Percentiles rank a stretch among this genome's conserved stretches.
Evolutionary conservation across 768 basidiomycete species (phyloP).

Genomic region (Lactarius pseudohatsudake): DNA sequence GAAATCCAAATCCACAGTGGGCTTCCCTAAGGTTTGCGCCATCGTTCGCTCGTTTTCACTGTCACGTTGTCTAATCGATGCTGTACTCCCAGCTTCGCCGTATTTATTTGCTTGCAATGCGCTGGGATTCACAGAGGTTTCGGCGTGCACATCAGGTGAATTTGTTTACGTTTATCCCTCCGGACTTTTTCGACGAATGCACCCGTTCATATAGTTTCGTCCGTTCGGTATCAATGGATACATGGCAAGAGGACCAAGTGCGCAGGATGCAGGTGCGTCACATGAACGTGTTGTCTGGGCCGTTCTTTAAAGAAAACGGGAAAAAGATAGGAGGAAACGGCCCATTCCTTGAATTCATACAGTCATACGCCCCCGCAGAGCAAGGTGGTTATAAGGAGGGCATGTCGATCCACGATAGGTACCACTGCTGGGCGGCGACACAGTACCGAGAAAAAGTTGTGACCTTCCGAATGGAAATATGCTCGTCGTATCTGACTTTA

Average conservation of each 20-base stretch:
- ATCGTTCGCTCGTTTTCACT: neutral
- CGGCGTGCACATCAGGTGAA: slow-evolving; percentile 86
- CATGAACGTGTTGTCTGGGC: slow-evolving; percentile 6
- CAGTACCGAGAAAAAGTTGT: slow-evolving; percentile 93
- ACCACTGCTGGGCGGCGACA: slow-evolving; percentile 91
- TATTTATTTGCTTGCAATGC: slow-evolving; percentile 91
- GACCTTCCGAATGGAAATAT: slow-evolving; percentile 1
- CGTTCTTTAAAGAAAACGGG: slow-evolving; percentile 11
- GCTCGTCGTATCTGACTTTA: slow-evolving; percentile 9
- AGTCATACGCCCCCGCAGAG: slow-evolving; percentile 61
- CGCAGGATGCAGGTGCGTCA: slow-evolving; percentile 78
- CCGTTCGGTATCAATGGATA: slow-evolving; percentile 93
- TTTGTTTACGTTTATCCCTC: neutral
- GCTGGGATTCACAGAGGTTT: slow-evolving; percentile 84
- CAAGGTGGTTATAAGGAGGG: slow-evolving; percentile 68
- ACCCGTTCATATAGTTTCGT: slow-evolving; percentile 66
- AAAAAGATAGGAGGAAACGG: slow-evolving; percentile 83
- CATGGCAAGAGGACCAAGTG: slow-evolving; percentile 89
- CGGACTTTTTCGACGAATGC: slow-evolving; percentile 25
- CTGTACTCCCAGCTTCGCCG: slow-evolving; percentile 57
- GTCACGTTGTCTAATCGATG: slow-evolving; percentile 7
- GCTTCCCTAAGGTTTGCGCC: slow-evolving; percentile 68
- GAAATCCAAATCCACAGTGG: slow-evolving; percentile 94
- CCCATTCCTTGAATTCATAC: slow-evolving; percentile 77
- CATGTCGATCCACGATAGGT: slow-evolving; percentile 69